Conservation (phyloP, 2,329 filamentous ascomycete species). For the Leptosphaerulina australis region DNA sequence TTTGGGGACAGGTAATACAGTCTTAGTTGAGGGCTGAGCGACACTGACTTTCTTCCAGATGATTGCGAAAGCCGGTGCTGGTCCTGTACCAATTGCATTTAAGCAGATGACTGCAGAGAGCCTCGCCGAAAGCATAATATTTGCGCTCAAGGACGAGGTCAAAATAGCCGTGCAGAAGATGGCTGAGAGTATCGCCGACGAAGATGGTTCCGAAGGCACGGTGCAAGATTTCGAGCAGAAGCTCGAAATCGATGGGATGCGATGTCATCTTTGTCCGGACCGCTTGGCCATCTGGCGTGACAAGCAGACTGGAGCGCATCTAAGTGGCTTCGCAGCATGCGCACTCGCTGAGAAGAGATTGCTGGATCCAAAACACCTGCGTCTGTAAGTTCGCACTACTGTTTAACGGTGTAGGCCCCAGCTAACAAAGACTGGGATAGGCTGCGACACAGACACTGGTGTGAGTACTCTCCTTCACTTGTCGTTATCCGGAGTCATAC, state of each 20-base stretch:
- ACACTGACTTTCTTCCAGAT: conserved; percentile 40
- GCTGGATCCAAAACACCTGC: conserved; percentile 19
- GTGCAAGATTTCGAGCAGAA: conserved; percentile 22
- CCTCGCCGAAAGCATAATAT: conserved; percentile 55
- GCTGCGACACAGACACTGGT: conserved; percentile 29
- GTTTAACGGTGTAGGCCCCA: neutral
- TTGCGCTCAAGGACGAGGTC: conserved; percentile 51
- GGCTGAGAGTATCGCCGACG: conserved; percentile 25
- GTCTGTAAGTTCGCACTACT: conserved; percentile 16
- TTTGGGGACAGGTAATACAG: conserved; percentile 53
- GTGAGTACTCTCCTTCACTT: conserved; percentile 6
- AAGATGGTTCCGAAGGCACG: conserved; percentile 23
- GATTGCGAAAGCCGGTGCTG: conserved; percentile 57
- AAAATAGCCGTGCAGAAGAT: conserved; percentile 23
- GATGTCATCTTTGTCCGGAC: conserved; percentile 29
- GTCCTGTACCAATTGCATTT: conserved; percentile 56
- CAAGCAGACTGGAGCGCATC: conserved; percentile 25
- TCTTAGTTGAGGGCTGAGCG: neutral
- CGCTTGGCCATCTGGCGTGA: conserved; percentile 28
- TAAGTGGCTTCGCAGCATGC: conserved; percentile 25
- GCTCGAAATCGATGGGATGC: conserved; percentile 23
- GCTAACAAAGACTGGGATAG: conserved; percentile 7
- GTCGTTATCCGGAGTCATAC: neutral
- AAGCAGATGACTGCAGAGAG: conserved; percentile 53
- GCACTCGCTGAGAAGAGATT: conserved; percentile 12